phyloP scores from a whole-genome alignment of 257 asterid species.

The Petunia secreta region DNA sequence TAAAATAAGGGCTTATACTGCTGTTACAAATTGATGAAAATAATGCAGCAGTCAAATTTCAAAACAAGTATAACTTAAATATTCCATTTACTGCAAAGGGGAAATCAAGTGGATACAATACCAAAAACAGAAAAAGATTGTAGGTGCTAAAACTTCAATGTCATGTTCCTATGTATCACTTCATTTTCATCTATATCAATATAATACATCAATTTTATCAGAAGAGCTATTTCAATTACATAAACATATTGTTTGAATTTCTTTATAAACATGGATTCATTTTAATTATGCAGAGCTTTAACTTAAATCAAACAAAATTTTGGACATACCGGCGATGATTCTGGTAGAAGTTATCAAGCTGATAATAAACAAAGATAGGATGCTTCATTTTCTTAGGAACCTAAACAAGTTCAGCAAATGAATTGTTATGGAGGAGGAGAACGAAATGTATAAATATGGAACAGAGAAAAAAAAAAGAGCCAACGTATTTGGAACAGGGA shows the following conservation, averaged over 20 bases:
- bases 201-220: background rate
- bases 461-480: background rate
- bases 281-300: background rate
- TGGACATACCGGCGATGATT: slow-evolving; percentile 82
- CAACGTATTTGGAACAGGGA: slow-evolving; percentile 23
- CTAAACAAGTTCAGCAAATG: slow-evolving; percentile 36
- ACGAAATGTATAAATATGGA: background rate
- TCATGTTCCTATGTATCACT: background rate
- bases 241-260: background rate
- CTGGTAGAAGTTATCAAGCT: slow-evolving; percentile 81
- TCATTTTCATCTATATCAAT: background rate
- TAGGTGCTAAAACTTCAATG: background rate
- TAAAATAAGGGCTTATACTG: too few relatives aligned
- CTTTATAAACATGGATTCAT: background rate
- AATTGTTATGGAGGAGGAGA: background rate
- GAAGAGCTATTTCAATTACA: background rate
- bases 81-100: background rate
- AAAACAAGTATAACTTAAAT: too few relatives aligned
- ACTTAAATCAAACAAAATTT: slow-evolving; percentile 17
- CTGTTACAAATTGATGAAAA: too few relatives aligned
- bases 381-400: slow-evolving; percentile 78
- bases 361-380: slow-evolving; percentile 78
- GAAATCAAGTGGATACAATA: background rate
- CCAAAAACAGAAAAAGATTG: background rate
- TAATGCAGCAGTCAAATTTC: too few relatives aligned